Evolutionary conservation across 495 filamentous ascomycete species (phyloP).

Genomic region (Daldinia caldariorum): DNA sequence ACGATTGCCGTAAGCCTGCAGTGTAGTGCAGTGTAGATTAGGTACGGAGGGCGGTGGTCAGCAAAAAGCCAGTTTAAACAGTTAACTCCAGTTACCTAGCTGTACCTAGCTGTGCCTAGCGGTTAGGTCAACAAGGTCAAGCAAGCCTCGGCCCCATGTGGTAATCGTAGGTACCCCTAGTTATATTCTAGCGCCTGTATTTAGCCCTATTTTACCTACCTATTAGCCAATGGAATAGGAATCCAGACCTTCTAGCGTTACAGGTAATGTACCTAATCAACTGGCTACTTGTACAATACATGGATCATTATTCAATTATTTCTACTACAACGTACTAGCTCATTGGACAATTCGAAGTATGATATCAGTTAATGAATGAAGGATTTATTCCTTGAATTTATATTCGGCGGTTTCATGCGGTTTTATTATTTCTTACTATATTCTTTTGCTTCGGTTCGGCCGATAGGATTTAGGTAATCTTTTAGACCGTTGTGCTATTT

Average conservation of each 20-base stretch:
- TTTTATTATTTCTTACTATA: background rate
- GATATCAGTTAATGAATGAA: background rate
- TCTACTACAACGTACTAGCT: background rate
- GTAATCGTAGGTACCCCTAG: constrained; percentile 16
- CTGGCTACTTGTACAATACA: no score
- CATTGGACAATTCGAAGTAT: background rate
- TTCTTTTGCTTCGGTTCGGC: background rate
- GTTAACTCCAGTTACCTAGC: background rate
- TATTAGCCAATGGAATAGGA: constrained; percentile 1
- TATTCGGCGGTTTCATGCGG: no score
- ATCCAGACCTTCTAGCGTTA: background rate
- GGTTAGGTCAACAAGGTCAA: constrained; percentile 19
- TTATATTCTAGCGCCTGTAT: constrained; percentile 5
- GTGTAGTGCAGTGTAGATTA: constrained; percentile 14
- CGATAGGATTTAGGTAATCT: background rate
- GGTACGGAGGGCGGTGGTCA: constrained; percentile 10
- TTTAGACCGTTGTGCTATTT: background rate
- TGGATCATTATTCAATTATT: background rate
- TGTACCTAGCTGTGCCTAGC: no score
- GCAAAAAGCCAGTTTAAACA: background rate
- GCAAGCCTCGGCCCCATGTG: constrained; percentile 37
- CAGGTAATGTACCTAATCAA: background rate
- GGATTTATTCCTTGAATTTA: no score
- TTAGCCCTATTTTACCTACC: background rate
- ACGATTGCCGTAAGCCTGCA: constrained; percentile 36